Evolutionary conservation across 768 basidiomycete genomes (phyloP).

Genomic region (Floccularia luteovirens): DNA sequence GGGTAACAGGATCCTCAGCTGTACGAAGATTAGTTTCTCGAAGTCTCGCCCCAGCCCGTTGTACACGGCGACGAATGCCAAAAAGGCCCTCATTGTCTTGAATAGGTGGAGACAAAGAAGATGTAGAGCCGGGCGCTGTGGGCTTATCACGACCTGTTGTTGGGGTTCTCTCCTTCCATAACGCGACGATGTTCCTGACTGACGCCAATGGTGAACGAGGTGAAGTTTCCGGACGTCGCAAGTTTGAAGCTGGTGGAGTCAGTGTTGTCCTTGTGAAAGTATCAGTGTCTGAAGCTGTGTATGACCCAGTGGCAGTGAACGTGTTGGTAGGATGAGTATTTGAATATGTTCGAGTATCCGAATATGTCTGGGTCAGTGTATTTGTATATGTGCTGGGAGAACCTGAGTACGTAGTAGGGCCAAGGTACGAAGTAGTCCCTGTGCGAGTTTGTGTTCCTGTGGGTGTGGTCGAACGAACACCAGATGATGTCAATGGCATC

Average conservation of each 20-base stretch:
- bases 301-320: conserved; percentile 18
- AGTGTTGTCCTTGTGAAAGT: conserved; percentile 34
- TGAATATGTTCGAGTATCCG: conserved; percentile 10
- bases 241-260: conserved; percentile 40
- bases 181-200: conserved; percentile 70
- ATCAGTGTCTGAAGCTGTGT: conserved; percentile 17
- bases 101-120: conserved; percentile 25
- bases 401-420: conserved; percentile 20
- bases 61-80: conserved; percentile 38
- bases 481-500: conserved; percentile 24
- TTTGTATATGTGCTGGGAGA: conserved; percentile 34
- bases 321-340: conserved; percentile 20
- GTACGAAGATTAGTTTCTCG: conserved; percentile 20
- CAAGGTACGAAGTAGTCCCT: conserved; percentile 15
- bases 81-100: conserved; percentile 39
- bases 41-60: conserved; percentile 24
- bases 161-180: conserved; percentile 77
- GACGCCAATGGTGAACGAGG: conserved; percentile 68
- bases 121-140: conserved; percentile 29
- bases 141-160: conserved; percentile 29
- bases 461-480: conserved; percentile 21
- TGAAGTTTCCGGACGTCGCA: conserved; percentile 57
- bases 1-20: conserved; percentile 14
- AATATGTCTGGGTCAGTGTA: conserved; percentile 28
- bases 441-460: conserved; percentile 13